Evolutionary conservation across 208 protist genomes (phyloP).

Genomic region (Trypanosoma lewisi): DNA sequence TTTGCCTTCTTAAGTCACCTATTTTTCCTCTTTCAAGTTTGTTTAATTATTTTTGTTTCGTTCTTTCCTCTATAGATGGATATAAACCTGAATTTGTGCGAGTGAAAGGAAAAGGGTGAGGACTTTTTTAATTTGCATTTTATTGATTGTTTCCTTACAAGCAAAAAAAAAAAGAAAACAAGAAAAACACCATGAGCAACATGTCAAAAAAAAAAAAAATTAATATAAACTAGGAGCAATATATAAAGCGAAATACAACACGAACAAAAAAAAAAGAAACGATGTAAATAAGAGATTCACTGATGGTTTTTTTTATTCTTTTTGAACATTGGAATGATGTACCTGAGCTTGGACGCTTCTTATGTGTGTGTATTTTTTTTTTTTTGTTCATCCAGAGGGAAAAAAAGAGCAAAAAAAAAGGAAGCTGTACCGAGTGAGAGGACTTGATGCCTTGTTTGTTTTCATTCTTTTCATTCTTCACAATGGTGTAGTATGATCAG

Average conservation of each 20-base stretch:
- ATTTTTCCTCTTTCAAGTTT: conserved; percentile 13
- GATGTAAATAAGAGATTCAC: neutral
- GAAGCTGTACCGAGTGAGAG: too few species aligned
- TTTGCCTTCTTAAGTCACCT: too few species aligned
- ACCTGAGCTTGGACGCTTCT: too few species aligned
- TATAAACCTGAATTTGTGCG: neutral
- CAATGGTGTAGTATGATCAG: too few species aligned
- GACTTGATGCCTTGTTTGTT: too few species aligned
- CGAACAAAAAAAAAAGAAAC: neutral
- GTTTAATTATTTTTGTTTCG: conserved; percentile 8
- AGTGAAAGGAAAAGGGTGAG: neutral
- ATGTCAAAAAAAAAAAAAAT: neutral
- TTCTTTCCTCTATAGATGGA: neutral
- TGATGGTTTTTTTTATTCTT: too few species aligned
- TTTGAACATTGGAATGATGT: too few species aligned
- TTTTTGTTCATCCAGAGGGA: too few species aligned
- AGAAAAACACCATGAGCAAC: neutral
- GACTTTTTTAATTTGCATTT: neutral
- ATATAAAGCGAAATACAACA: neutral
- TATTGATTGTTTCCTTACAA: neutral
- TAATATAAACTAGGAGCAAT: neutral
- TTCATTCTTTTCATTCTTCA: too few species aligned
- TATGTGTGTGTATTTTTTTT: too few species aligned
- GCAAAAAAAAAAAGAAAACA: neutral
- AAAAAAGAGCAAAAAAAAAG: too few species aligned